Evolutionary conservation across 108 stramenopile species (phyloP), one percentile per base, ranked within the genome.

Genomic region (Fragilaria crotonensis): DNA sequence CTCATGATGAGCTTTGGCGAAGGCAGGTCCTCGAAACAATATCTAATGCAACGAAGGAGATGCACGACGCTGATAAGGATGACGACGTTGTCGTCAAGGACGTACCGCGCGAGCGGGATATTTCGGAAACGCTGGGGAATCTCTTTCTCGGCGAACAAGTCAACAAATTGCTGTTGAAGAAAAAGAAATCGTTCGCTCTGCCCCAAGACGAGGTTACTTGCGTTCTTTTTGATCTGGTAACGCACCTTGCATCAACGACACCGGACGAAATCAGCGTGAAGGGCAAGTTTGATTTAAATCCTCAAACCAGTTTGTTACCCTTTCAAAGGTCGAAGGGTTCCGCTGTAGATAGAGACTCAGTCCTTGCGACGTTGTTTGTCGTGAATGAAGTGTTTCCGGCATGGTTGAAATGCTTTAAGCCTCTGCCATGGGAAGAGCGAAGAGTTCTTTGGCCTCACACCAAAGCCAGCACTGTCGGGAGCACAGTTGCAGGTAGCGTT

Each of bases 351-450:
- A 30, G 60, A 17, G 77, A 83, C 59, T 46, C 64, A 0, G 21
- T 71, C 23, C 64, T 72, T 30, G 90, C 90, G 7, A 79, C 72
- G 25, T 76, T 68, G 3, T 92, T 88, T 58, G 51, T 92, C n/a
- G 48, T 92, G 33, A 68, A 88, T 31, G 71, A 85, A 26, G 85
- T 76, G 9, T 63, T 93, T 17, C 76, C 77, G 21, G 54, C 68
- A 31, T 93, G 86, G 91, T 63, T 89, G 23, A 62, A 87, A 60
- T 67, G 84, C 2, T 93, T 89, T 62, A 72, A 74, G 19, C 91
- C 91, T 22, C 69, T 93, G 28, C 73, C 79, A 49, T 78, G 80
- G 67, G 70, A 80, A 20, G 80, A 89, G 27, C 66, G 91, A 25
- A 76, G 77, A 32, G 63, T 86, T 14, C 57, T 93, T 29, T 93